Evolutionary conservation across 352 stramenopile genomes (phyloP), one percentile per base, ranked within the genome.

Genomic region (Pythium oligandrum): DNA sequence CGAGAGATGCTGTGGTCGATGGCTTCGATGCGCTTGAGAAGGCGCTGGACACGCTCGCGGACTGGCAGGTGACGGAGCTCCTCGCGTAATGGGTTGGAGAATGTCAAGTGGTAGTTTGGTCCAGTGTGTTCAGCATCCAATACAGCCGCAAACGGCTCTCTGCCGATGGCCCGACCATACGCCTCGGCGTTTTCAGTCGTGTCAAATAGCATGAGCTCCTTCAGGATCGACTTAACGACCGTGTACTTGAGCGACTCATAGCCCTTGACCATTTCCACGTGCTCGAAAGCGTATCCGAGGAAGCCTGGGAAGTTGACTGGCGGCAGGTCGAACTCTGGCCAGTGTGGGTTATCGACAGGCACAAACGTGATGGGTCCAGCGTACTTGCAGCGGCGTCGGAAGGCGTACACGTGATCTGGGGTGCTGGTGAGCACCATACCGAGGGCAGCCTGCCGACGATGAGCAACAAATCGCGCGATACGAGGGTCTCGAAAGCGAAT

Each of bases 171-270:
- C 0, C 12, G 47, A 12, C 69, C 74, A 33, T 89, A 88, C 6
- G 63, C 68, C 7, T 68, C 53, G 6, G 75, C 72, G 36, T 82
- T 61, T 17, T 77, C 72, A 1, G 54, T 44, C 26, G 78, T 84
- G 51, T 86, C 75, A 43, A 92, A 89, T 11, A 88, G 62, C 69
- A 88, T 81, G 51, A 90, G 72, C 36, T 90, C 74, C 37, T 85
- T 86, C 36, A 90, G 52, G 47, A 88, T 90, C 4, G 75, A 84
- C 48, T 86, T 88, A 46, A 82, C 66, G 26, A 91, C 78, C 0
- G 78, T 85, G 36, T 84, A 60, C 11, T 85, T 75, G 12, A 90
- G 64, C 7, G 57, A 51, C 31, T 89, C 73, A 51, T 84, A 88
- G 2, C 78, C 78, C 1, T 62, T 53, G 2, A 81, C 63, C 57